Percentiles rank a stretch among this genome's conserved stretches.
Conservation (phyloP, 768 basidiomycete genomes). For the Russula ochroleuca region DNA sequence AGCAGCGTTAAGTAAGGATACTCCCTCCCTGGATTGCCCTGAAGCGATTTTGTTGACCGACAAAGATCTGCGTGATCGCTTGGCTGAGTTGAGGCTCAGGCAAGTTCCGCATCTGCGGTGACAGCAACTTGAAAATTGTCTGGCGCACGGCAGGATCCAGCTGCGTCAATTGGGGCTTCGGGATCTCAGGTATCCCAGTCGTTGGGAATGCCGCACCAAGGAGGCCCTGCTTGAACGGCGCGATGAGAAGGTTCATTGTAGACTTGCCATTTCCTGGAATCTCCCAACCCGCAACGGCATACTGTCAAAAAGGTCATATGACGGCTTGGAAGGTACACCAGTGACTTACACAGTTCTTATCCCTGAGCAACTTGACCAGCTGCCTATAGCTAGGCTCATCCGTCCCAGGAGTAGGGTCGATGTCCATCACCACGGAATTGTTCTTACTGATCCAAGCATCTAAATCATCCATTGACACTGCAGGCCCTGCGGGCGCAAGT, state of each 20-base stretch:
- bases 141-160: conserved; percentile 4
- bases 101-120: background rate
- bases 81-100: conserved; percentile 17
- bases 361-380: conserved; percentile 20
- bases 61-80: conserved; percentile 12
- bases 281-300: conserved; percentile 26
- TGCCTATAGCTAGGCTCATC: conserved; percentile 15
- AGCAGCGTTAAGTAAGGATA: background rate
- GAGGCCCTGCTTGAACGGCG: conserved; percentile 17
- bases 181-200: conserved; percentile 23
- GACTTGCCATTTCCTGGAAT: conserved; percentile 15
- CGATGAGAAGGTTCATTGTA: conserved; percentile 23
- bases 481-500: conserved; percentile 17
- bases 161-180: conserved; percentile 5
- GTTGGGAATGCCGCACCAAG: conserved; percentile 23
- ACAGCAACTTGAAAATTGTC: conserved; percentile 11
- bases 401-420: conserved; percentile 12
- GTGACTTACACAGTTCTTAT: conserved; percentile 17
- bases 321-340: background rate
- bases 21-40: conserved; percentile 9
- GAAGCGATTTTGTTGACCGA: background rate
- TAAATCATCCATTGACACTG: conserved; percentile 19
- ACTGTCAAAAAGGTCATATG: conserved; percentile 15
- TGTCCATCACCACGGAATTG: conserved; percentile 10
- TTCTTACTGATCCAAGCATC: conserved; percentile 23